Conservation (phyloP, 2,329 filamentous ascomycete genomes). For the Cladorrhinum sp. region DNA sequence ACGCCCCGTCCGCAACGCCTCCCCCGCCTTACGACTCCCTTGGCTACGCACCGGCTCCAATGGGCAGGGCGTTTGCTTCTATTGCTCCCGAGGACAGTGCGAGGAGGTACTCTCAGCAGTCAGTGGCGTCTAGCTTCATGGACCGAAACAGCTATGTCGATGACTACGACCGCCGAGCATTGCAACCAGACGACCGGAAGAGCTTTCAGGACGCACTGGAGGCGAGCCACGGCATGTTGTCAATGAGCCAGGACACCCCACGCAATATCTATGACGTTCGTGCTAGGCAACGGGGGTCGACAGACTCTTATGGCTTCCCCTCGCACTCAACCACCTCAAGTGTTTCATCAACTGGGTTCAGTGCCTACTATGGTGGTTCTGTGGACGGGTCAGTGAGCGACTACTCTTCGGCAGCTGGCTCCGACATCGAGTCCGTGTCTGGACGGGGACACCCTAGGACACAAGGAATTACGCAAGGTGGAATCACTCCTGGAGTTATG, state of each 20-base stretch:
- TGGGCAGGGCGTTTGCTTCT: constrained; percentile 53
- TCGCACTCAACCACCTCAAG: constrained; percentile 85
- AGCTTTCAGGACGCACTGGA: constrained; percentile 74
- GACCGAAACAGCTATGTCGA: constrained; percentile 37
- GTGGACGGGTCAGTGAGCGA: constrained; percentile 84
- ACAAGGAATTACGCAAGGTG: neutral
- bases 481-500: constrained; percentile 50
- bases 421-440: constrained; percentile 78
- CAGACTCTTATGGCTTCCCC: constrained; percentile 89
- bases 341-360: constrained; percentile 80
- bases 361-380: constrained; percentile 79
- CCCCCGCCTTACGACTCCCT: constrained; percentile 72
- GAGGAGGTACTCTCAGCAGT: constrained; percentile 81
- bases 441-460: constrained; percentile 83
- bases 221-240: constrained; percentile 89
- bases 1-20: constrained; percentile 65
- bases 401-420: constrained; percentile 85
- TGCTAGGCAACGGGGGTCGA: constrained; percentile 63
- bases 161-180: constrained; percentile 52
- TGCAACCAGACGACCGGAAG: constrained; percentile 44
- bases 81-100: constrained; percentile 54
- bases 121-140: constrained; percentile 37
- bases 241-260: constrained; percentile 92
- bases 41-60: constrained; percentile 67
- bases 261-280: constrained; percentile 79